These are phyloP conservation scores for Rosa rugosa DNA, from an alignment of 306 rosid species.

Conservation along the genomic window DNA sequence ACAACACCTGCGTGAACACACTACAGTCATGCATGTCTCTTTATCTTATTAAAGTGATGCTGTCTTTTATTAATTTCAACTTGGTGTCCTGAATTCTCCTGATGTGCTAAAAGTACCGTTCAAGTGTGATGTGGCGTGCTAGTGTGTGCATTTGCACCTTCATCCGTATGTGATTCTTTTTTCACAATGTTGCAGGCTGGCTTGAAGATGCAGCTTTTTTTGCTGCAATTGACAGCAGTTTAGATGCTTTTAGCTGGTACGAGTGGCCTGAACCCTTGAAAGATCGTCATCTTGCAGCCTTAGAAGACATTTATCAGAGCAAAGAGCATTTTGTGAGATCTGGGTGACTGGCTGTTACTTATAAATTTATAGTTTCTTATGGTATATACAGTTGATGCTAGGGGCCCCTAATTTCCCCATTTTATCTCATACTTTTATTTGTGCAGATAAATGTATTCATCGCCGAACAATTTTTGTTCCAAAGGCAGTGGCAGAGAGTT, in stretches of 20 bases:
- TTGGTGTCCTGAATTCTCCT: not conserved
- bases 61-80: not conserved
- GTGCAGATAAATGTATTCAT: conserved; percentile 80
- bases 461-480: conserved; percentile 90
- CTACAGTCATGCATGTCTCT: not conserved
- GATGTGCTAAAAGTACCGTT: not conserved
- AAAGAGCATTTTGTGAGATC: conserved; percentile 79
- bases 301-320: conserved; percentile 63
- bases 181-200: conserved; percentile 67
- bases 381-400: conserved; percentile 17
- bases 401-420: conserved; percentile 28
- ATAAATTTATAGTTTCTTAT: conserved; percentile 14
- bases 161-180: conserved; percentile 27
- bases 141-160: conserved; percentile 17
- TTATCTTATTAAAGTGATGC: not conserved
- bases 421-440: conserved; percentile 27
- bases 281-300: conserved; percentile 82
- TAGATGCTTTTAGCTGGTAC: conserved; percentile 74
- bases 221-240: conserved; percentile 83
- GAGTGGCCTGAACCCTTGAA: conserved; percentile 91
- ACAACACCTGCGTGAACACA: not conserved
- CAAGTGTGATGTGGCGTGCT: not conserved
- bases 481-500: conserved; percentile 93
- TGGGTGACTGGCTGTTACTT: conserved; percentile 32
- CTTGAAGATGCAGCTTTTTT: conserved; percentile 97